Base-by-base conservation (phyloP, 2,329 filamentous ascomycete species). In the Penicillium brasilianum region DNA sequence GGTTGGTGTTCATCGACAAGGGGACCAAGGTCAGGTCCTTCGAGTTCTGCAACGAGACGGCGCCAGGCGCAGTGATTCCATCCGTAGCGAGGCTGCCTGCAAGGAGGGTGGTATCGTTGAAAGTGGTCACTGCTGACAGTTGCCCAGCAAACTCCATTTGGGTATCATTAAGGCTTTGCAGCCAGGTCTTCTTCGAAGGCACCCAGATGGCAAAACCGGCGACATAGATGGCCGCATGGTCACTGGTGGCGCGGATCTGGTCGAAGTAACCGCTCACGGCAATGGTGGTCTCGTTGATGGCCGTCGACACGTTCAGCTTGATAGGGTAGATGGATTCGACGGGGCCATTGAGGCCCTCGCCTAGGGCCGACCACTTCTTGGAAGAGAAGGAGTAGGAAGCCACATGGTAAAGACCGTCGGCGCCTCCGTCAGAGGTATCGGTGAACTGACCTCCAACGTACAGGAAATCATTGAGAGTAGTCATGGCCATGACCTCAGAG, bases 121-220 rank as follows among this genome's bases (percentile, higher is more conserved):
- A 83, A 51, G 83, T 82, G n/a, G 91, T 84, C 41, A 89, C 82
- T 7, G 91, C 85, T 18, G 88, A 90, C 49, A 99, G 83, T 58
- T 88, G 80, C 39, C 95, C 96, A 60, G 84, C 83, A 69, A 96
- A 85, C 7, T 85, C 82, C 57, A 91, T 87, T 34, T 88, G 83
- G 8, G 85, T 79, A 7, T 86, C 80, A 37, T 87, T 77, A 18
- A 97, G 79, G 67, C 96, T 95, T 72, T 92, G 87, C 16, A 99
- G 82, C 95, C 95, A 99, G 73, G 95, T 95, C 60, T 83, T 84
- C 63, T 85, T 83, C 3, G 93, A 96, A 3, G 91, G 91, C 8
- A 98, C 89, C 95, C 95, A 99, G 39, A 98, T 83, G 14, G 92
- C 94, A 71, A 99, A 92, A 2, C 93, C 93, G 54, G 87, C 78